Evolutionary conservation across 306 rosid genomes (phyloP).

Genomic region (Lablab purpureus): DNA sequence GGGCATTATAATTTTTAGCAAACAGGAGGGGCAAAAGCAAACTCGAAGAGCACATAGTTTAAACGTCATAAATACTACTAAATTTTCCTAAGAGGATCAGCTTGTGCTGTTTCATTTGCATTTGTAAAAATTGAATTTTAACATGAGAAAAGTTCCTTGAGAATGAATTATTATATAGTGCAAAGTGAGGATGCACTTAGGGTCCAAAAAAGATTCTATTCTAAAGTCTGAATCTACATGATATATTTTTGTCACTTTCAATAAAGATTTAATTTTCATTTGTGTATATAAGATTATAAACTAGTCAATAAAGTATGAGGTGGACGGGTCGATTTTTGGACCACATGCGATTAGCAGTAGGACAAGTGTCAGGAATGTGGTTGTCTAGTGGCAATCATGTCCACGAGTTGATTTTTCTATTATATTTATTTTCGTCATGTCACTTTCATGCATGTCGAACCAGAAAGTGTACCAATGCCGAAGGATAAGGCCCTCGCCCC

Average conservation of each 20-base stretch:
- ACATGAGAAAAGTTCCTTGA: neutral
- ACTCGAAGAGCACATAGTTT: neutral
- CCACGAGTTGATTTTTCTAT: neutral
- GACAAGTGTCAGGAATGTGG: neutral
- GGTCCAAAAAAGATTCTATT: neutral
- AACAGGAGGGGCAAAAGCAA: neutral
- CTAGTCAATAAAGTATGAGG: neutral
- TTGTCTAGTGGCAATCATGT: neutral
- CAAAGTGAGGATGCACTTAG: neutral
- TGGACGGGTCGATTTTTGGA: slow-evolving; percentile 2
- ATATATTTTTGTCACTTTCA: neutral
- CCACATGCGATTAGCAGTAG: neutral
- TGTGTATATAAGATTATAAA: neutral
- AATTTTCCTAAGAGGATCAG: neutral
- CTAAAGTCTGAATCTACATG: neutral
- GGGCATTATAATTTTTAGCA: too few relatives aligned
- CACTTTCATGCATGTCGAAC: slow-evolving; percentile 30
- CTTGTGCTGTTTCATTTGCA: neutral
- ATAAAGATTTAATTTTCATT: neutral
- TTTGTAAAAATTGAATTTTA: neutral
- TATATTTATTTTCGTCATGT: neutral
- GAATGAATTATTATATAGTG: neutral
- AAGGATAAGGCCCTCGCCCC: slow-evolving; percentile 14
- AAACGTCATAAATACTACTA: too few relatives aligned
- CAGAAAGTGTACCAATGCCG: slow-evolving; percentile 17